These are phyloP conservation scores for Paecilomyces dactylethromorphus DNA, from an alignment of 2,329 filamentous ascomycete species.

Conservation along the genomic window DNA sequence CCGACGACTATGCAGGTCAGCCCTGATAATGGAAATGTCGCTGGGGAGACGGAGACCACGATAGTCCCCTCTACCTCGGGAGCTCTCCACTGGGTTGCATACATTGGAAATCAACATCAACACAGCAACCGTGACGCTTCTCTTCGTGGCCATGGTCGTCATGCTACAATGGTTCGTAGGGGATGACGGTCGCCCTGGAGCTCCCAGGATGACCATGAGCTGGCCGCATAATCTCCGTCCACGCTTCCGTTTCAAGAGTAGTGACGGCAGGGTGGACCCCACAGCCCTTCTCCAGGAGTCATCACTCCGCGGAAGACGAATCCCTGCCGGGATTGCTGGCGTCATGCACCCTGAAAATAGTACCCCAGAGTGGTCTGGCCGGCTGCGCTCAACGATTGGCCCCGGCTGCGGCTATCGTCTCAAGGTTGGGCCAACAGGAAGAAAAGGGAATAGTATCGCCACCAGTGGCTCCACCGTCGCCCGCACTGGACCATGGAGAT, in stretches of 20 bases:
- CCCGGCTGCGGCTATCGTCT: neutral
- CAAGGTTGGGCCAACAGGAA: neutral
- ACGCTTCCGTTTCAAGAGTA: neutral
- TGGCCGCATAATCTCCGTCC: neutral
- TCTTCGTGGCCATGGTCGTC: neutral
- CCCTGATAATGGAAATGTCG: neutral
- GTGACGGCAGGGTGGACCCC: neutral
- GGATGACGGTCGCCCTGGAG: neutral
- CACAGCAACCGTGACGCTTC: too few species aligned
- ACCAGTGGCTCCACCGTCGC: neutral
- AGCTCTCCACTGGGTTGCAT: neutral
- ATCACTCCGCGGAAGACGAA: neutral
- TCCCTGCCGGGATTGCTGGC: slow-evolving; percentile 13
- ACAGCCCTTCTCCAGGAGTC: neutral
- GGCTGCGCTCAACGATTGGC: slow-evolving; percentile 19
- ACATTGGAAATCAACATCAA: neutral
- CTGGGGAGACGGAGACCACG: neutral
- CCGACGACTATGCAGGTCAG: neutral
- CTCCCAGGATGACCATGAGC: neutral
- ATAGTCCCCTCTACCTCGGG: too few species aligned
- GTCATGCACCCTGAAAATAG: slow-evolving; percentile 28
- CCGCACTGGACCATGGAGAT: neutral
- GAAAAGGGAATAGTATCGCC: neutral
- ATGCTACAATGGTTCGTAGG: neutral
- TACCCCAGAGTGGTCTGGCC: slow-evolving; percentile 10